phyloP scores from a whole-genome alignment of 441 rosid genomes.

The Geranium incanum region DNA sequence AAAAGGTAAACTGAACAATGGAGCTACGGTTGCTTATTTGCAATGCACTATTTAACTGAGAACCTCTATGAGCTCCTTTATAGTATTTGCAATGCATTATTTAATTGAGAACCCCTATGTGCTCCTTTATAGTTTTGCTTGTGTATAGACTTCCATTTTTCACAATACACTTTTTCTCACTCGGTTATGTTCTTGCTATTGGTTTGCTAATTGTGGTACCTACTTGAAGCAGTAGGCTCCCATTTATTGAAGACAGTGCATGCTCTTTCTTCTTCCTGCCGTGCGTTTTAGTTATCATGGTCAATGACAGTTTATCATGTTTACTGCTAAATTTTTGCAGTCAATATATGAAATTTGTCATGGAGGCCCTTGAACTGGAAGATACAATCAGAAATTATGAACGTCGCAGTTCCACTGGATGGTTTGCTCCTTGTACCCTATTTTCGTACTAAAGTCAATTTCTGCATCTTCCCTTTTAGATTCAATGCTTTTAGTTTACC shows the following conservation, averaged over 20 bases:
- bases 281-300: conserved; percentile 5
- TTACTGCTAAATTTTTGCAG: conserved; percentile 36
- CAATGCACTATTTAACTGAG: background rate
- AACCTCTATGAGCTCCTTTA: background rate
- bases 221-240: background rate
- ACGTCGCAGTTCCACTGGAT: conserved; percentile 73
- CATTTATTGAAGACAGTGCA: background rate
- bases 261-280: background rate
- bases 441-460: conserved; percentile 16
- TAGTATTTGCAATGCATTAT: background rate
- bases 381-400: conserved; percentile 86
- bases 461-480: conserved; percentile 10
- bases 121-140: background rate
- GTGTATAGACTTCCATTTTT: background rate
- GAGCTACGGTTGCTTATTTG: conserved; percentile 8
- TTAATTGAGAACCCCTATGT: background rate
- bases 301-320: conserved; percentile 14
- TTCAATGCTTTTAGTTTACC: background rate
- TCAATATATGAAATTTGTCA: conserved; percentile 74
- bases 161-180: background rate
- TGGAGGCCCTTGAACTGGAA: conserved; percentile 85
- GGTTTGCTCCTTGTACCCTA: conserved; percentile 43
- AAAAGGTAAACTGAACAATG: conserved; percentile 50
- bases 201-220: too few relatives aligned
- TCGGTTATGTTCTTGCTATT: too few relatives aligned